Base-by-base conservation (phyloP, 345 rosid genomes). In the Pelargonium nanum region DNA sequence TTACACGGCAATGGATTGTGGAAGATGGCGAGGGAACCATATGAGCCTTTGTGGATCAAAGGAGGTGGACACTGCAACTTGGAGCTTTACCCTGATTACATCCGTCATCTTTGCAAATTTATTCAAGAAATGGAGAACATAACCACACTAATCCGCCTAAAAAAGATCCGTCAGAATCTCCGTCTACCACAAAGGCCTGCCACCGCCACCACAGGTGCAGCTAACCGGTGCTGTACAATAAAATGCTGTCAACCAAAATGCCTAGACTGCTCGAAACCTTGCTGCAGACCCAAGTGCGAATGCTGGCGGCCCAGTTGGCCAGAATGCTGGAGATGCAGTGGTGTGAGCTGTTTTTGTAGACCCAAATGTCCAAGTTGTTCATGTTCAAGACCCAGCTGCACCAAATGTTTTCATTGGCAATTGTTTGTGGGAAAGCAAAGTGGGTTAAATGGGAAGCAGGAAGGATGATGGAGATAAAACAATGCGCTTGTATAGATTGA, bases 1-100 rank as follows among this genome's bases (percentile, higher is more conserved):
- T 75, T 90, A 62, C 99, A 94, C 16, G 99, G 99, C 32, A 81
- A 86, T 24, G 89, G 91, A 24, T 82, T 94, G 13, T 94, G 96
- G 96, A 83, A 90, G 69, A 78, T 78, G 89, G 91, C 97, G 0
- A 83, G 82, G 68, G 96, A 94, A 62, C 91, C 99, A 0, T 90
- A 84, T 9, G 95, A 90, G 69, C 99, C 99, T 15, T 69, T 94
- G 24, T 94, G 99, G 99, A 90, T 94, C 57, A 90, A 94, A 80
- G 99, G 99, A 23, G 99, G 97, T 16, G 97, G 97, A 50, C 99
- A 90, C 68, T 94, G 97, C 78, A 94, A 94, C 77, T 75, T 94
- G 68, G 99, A 94, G 82, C 83, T 94, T 4, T 94, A 83, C 72
- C 96, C 99, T 0, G 97, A 90, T 62, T 94, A 84, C 76, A 85